phyloP scores from a whole-genome alignment of 2,329 filamentous ascomycete species.

The Beauveria sp. region DNA sequence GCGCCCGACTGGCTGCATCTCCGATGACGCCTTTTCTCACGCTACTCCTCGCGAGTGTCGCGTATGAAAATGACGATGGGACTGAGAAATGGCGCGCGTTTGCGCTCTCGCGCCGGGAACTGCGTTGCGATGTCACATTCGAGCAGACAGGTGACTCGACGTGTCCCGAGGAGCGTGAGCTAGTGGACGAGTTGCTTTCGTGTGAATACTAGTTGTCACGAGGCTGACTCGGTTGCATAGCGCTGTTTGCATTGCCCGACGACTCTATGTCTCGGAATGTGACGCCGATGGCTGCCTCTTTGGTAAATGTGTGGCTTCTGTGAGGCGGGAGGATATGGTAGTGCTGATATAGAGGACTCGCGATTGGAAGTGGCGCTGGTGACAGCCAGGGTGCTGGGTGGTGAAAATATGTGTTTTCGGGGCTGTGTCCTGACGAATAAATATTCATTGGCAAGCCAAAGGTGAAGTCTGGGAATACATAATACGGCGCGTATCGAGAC shows the following conservation, averaged over 20 bases:
- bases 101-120: background rate
- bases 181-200: conserved; percentile 8
- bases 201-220: conserved; percentile 12
- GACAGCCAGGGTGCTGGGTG: background rate
- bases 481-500: background rate
- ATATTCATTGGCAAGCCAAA: background rate
- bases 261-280: background rate
- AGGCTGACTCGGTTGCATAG: background rate
- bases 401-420: background rate
- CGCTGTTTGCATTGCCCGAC: background rate
- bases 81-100: background rate
- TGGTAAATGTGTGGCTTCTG: background rate
- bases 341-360: background rate
- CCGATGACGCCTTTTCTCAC: background rate
- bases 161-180: conserved; percentile 3
- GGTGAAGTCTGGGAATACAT: background rate
- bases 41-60: background rate
- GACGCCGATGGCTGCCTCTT: background rate
- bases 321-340: background rate
- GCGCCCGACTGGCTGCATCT: background rate
- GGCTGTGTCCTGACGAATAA: background rate
- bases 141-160: background rate
- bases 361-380: background rate
- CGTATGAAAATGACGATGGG: background rate
- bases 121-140: background rate